A percentile compares a stretch with the other conserved stretches of the same genome.
Conservation (phyloP, 495 filamentous ascomycete species). For the Hypoxylon lenormandii region DNA sequence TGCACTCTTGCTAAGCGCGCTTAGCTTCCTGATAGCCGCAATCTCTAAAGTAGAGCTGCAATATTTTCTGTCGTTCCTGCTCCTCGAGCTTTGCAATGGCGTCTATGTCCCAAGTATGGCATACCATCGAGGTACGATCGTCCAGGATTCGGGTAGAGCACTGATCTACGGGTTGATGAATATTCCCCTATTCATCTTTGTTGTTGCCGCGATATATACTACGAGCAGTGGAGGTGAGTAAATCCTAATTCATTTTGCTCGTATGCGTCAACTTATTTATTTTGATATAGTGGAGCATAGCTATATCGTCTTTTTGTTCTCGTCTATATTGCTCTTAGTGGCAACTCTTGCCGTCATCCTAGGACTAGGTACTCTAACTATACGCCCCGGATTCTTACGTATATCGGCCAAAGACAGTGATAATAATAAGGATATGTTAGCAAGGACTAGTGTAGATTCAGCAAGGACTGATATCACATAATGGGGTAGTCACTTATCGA, state of each 20-base stretch:
- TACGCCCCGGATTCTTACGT: not conserved
- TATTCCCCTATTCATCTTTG: constrained; percentile 61
- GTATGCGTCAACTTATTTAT: not conserved
- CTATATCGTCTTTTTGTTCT: constrained; percentile 45
- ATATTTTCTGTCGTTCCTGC: constrained; percentile 55
- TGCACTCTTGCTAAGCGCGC: constrained; percentile 41
- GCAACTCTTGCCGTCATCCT: constrained; percentile 32
- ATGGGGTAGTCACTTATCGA: too few relatives aligned
- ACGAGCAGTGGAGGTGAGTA: constrained; percentile 51
- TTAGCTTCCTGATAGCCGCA: constrained; percentile 49
- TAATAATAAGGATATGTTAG: too few relatives aligned
- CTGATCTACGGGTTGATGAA: constrained; percentile 61
- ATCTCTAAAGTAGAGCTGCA: constrained; percentile 48
- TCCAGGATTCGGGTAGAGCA: constrained; percentile 56
- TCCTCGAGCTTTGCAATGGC: constrained; percentile 61
- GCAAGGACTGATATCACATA: too few relatives aligned
- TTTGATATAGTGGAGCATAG: constrained; percentile 30
- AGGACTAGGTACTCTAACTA: constrained; percentile 9
- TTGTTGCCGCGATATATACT: constrained; percentile 57
- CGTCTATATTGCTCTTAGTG: constrained; percentile 40
- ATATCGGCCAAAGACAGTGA: not conserved
- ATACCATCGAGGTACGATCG: constrained; percentile 56
- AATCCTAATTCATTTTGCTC: not conserved
- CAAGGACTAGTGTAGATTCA: too few relatives aligned
- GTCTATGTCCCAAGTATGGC: constrained; percentile 62